These are phyloP conservation scores for Erucastrum elatum DNA, from an alignment of 345 rosid species.

Conservation along the genomic window DNA sequence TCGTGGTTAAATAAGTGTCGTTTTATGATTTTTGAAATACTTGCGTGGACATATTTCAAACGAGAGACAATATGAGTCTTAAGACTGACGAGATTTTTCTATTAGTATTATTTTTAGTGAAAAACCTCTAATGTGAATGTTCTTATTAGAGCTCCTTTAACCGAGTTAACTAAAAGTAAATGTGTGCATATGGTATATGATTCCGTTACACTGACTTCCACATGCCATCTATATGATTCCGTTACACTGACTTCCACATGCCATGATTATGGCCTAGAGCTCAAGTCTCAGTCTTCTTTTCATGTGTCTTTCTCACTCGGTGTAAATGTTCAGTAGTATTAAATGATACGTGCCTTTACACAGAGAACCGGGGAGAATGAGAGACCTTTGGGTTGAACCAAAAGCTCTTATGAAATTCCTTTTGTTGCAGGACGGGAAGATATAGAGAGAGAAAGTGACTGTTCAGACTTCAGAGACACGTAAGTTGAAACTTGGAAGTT, in stretches of 20 bases:
- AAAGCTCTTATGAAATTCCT: conserved; percentile 31
- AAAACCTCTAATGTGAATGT: too few species aligned
- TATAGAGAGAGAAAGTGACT: not conserved
- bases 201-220: conserved; percentile 28
- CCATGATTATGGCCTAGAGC: conserved; percentile 20
- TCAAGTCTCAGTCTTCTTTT: conserved; percentile 22
- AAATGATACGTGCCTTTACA: conserved; percentile 23
- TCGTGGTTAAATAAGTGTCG: too few species aligned
- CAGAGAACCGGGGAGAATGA: conserved; percentile 19
- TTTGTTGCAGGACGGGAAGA: conserved; percentile 25
- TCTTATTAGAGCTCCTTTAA: not conserved
- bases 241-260: conserved; percentile 32
- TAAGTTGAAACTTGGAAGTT: conserved; percentile 19
- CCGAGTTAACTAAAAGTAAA: not conserved
- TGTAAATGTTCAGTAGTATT: conserved; percentile 21
- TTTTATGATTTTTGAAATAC: too few species aligned
- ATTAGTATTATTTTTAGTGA: too few species aligned
- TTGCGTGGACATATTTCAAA: too few species aligned
- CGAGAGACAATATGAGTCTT: too few species aligned
- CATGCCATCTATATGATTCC: conserved; percentile 2
- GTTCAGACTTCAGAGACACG: not conserved
- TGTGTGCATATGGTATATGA: not conserved
- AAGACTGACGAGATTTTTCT: too few species aligned
- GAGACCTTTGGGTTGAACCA: conserved; percentile 32
- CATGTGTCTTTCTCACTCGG: conserved; percentile 24